phyloP scores from a whole-genome alignment of 2,329 filamentous ascomycete species.

The Talaromyces sp. region DNA sequence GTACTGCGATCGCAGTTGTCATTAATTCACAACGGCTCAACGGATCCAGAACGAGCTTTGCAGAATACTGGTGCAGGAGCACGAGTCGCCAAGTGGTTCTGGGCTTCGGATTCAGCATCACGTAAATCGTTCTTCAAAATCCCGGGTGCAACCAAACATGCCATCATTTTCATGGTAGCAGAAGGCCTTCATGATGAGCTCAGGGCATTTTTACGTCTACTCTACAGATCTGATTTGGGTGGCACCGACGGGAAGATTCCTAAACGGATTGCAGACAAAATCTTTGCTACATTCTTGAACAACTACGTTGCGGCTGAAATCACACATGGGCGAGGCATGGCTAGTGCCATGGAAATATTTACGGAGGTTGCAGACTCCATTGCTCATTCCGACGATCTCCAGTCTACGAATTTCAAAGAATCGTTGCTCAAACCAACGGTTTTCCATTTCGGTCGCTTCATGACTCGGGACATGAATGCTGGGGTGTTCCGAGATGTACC shows the following conservation, averaged over 20 bases:
- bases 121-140: constrained; percentile 32
- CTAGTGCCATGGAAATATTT: constrained; percentile 32
- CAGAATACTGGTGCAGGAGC: constrained; percentile 34
- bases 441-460: constrained; percentile 26
- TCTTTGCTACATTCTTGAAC: constrained; percentile 29
- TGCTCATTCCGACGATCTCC: background rate
- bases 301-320: constrained; percentile 35
- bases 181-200: constrained; percentile 35
- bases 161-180: constrained; percentile 40
- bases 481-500: constrained; percentile 26
- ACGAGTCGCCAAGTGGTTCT: constrained; percentile 40
- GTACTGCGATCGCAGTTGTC: constrained; percentile 36
- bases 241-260: constrained; percentile 25
- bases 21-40: constrained; percentile 25
- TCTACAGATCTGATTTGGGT: constrained; percentile 28
- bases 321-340: constrained; percentile 32
- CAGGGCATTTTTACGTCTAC: constrained; percentile 35
- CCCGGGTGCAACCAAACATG: constrained; percentile 22
- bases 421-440: constrained; percentile 26
- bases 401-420: constrained; percentile 8
- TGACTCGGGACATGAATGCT: constrained; percentile 25
- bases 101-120: constrained; percentile 33
- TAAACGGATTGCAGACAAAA: constrained; percentile 21
- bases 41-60: constrained; percentile 29
- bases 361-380: constrained; percentile 4